Evolutionary conservation across 371 early-diverging fungal species (phyloP).

Genomic region (Blyttiomyces sp.): DNA sequence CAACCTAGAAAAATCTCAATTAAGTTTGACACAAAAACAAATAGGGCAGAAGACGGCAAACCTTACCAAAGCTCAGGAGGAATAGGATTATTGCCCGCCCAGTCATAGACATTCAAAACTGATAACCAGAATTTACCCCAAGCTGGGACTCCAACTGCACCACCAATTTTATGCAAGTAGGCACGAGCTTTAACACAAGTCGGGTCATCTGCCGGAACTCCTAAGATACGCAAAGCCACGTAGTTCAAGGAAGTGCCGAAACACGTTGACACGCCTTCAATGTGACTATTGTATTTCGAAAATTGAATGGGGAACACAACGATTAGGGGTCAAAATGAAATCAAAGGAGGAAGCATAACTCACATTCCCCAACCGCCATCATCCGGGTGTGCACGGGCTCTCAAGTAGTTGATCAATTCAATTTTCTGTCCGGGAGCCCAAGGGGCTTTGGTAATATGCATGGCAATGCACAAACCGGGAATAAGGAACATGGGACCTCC

Average conservation of each 20-base stretch:
- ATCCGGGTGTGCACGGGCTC: conserved; percentile 70
- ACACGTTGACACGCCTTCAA: conserved; percentile 87
- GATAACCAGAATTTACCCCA: conserved; percentile 98
- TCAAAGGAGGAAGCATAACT: conserved; percentile 16
- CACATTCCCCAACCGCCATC: conserved; percentile 97
- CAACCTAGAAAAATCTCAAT: conserved; percentile 20
- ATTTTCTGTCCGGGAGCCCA: conserved; percentile 43
- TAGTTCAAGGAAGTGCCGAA: conserved; percentile 96
- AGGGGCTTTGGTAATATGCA: conserved; percentile 70
- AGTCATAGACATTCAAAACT: conserved; percentile 87
- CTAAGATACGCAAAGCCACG: conserved; percentile 83
- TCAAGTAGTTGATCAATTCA: conserved; percentile 87
- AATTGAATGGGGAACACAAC: background rate
- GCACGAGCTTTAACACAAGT: conserved; percentile 80
- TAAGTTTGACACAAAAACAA: background rate
- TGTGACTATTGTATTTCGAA: conserved; percentile 60
- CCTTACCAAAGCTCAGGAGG: conserved; percentile 89
- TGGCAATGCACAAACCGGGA: conserved; percentile 81
- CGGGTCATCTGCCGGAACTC: conserved; percentile 83
- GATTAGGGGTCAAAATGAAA: conserved; percentile 8
- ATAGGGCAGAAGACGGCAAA: background rate
- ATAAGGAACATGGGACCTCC: conserved; percentile 96
- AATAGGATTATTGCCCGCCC: conserved; percentile 92
- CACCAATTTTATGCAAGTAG: conserved; percentile 80
- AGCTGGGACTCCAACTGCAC: conserved; percentile 80